Evolutionary conservation across 2,329 filamentous ascomycete genomes (phyloP).

Genomic region (Westerdykella ornata): DNA sequence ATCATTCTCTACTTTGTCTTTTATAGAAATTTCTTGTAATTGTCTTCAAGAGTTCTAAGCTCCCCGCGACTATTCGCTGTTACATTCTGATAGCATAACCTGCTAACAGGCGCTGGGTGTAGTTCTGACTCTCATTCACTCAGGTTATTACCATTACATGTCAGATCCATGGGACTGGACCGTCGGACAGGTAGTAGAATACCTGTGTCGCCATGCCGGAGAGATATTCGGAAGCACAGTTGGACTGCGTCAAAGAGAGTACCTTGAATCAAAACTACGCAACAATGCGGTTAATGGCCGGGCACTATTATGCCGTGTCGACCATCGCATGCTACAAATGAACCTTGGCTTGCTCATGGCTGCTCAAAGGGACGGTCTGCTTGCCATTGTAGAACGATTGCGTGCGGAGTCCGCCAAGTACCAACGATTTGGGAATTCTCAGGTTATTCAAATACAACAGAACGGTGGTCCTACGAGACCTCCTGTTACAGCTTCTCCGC

Average conservation of each 20-base stretch:
- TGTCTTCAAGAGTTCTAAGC: too few relatives aligned
- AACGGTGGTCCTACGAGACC: too few relatives aligned
- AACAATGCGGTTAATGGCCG: background rate
- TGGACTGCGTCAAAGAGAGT: background rate
- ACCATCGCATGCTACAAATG: background rate
- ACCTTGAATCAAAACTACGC: background rate
- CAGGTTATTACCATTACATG: background rate
- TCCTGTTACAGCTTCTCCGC: too few relatives aligned
- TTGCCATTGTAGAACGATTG: conserved; percentile 53
- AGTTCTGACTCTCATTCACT: too few relatives aligned
- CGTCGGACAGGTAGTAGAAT: background rate
- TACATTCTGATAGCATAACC: too few relatives aligned
- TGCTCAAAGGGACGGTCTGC: conserved; percentile 53
- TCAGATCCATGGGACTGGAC: background rate
- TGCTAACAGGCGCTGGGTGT: too few relatives aligned
- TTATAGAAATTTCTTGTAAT: too few relatives aligned
- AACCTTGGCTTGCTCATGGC: conserved; percentile 16
- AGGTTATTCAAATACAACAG: too few relatives aligned
- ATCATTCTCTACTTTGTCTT: too few relatives aligned
- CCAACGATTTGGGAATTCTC: background rate
- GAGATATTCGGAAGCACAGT: background rate
- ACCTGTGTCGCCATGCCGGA: background rate
- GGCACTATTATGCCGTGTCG: background rate
- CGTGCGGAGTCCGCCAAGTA: conserved; percentile 23
- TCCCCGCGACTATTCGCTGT: too few relatives aligned